Evolutionary conservation across 1,139 yeast genomes (phyloP).

Genomic region (Blastobotrys raffinosifermentans): DNA sequence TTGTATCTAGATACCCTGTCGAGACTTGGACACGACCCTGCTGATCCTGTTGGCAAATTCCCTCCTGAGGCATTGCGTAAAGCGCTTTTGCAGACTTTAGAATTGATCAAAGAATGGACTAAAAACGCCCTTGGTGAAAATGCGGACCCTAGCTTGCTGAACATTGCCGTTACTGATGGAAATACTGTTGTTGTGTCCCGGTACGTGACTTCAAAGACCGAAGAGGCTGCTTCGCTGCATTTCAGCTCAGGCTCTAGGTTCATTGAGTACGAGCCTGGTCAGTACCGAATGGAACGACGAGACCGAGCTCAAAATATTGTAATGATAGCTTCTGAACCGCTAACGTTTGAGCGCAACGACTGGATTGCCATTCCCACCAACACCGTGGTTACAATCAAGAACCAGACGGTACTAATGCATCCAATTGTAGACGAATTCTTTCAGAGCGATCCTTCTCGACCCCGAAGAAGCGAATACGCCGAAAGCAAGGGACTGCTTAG

Average conservation of each 20-base stretch:
- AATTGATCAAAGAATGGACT: conserved; percentile 64
- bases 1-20: conserved; percentile 71
- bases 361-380: conserved; percentile 98
- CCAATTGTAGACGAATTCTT: conserved; percentile 89
- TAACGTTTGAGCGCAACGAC: conserved; percentile 93
- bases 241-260: conserved; percentile 91
- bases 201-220: conserved; percentile 80
- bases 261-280: conserved; percentile 76
- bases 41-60: conserved; percentile 39
- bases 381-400: conserved; percentile 74
- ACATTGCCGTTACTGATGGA: conserved; percentile 95
- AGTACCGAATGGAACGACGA: conserved; percentile 87
- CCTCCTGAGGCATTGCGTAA: conserved; percentile 56
- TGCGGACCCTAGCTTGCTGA: conserved; percentile 78
- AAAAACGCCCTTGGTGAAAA: conserved; percentile 41
- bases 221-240: conserved; percentile 94
- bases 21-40: conserved; percentile 71
- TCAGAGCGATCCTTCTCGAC: conserved; percentile 58
- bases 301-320: conserved; percentile 91
- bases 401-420: conserved; percentile 81
- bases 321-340: conserved; percentile 95
- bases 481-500: conserved; percentile 91
- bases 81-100: conserved; percentile 71
- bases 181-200: conserved; percentile 81
- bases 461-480: conserved; percentile 76